These are phyloP conservation scores for Mortierella sp. DNA, from an alignment of 371 early-diverging fungal genomes.

Conservation along the genomic window DNA sequence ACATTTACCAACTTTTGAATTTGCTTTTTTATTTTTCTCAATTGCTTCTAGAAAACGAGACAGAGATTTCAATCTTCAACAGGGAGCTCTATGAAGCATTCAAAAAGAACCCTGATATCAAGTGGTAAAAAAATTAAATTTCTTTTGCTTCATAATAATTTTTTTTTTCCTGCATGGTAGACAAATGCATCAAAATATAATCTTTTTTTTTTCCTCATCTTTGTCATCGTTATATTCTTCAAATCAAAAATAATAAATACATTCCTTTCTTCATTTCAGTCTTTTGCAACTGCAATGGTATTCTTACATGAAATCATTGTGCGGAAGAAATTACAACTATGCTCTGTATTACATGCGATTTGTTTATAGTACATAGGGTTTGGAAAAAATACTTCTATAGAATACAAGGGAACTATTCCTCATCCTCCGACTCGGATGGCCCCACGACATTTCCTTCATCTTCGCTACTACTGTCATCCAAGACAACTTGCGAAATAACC, in stretches of 20 bases:
- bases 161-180: not conserved
- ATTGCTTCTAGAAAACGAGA: conserved; percentile 76
- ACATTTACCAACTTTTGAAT: not conserved
- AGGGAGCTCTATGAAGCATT: conserved; percentile 77
- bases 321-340: not conserved
- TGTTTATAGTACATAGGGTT: not conserved
- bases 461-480: conserved; percentile 22
- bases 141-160: too few relatives aligned
- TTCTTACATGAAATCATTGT: too few relatives aligned
- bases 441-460: conserved; percentile 2
- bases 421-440: conserved; percentile 6
- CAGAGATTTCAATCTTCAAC: conserved; percentile 89
- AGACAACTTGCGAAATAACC: conserved; percentile 18
- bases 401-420: too few relatives aligned
- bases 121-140: conserved; percentile 80
- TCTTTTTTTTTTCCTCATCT: too few relatives aligned
- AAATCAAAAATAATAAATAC: not conserved
- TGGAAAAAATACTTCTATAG: too few relatives aligned
- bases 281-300: not conserved
- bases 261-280: not conserved
- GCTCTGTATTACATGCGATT: not conserved
- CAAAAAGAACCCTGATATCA: conserved; percentile 84
- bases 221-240: too few relatives aligned
- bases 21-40: conserved; percentile 11
- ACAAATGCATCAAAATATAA: not conserved